These are phyloP conservation scores for Coniochaeta prunicola DNA, from an alignment of 2,329 filamentous ascomycete species.

Conservation along the genomic window DNA sequence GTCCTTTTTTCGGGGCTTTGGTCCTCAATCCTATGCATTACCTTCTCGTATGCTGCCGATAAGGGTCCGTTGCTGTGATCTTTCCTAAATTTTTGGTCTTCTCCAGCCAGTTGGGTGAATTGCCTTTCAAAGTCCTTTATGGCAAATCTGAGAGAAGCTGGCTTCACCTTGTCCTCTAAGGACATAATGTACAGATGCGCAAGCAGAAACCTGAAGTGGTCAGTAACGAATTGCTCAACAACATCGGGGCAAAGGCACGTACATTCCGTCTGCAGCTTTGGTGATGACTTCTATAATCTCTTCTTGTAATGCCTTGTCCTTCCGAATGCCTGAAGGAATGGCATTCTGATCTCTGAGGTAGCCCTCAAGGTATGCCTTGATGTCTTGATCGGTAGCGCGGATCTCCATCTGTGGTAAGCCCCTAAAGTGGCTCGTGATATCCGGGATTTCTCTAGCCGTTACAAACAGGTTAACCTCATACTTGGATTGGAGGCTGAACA, in stretches of 20 bases:
- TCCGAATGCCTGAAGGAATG: not conserved
- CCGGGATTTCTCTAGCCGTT: slow-evolving; percentile 16
- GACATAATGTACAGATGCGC: slow-evolving; percentile 6
- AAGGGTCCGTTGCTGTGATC: slow-evolving; percentile 11
- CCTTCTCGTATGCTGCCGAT: slow-evolving; percentile 26
- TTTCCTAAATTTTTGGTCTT: slow-evolving; percentile 4
- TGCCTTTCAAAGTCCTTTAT: not conserved
- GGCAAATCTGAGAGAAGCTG: not conserved
- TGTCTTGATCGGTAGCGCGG: slow-evolving; percentile 5
- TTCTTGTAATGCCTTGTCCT: not conserved
- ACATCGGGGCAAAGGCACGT: not conserved
- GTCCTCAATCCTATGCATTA: slow-evolving; percentile 25
- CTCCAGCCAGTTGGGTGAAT: not conserved
- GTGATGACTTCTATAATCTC: slow-evolving; percentile 5
- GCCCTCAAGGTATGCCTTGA: slow-evolving; percentile 6
- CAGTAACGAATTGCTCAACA: not conserved
- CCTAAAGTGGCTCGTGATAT: slow-evolving; percentile 18
- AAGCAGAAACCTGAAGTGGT: slow-evolving; percentile 7
- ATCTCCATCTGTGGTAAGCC: slow-evolving; percentile 5
- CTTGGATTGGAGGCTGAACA: slow-evolving; percentile 6
- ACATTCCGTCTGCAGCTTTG: slow-evolving; percentile 9
- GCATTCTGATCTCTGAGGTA: not conserved
- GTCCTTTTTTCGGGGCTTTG: slow-evolving; percentile 15
- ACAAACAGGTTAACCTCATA: slow-evolving; percentile 10
- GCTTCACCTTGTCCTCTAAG: not conserved